A percentile compares a stretch with the other conserved stretches of the same genome.
phyloP scores from a whole-genome alignment of 805 yeast species.

The Lipomyces sp. region DNA sequence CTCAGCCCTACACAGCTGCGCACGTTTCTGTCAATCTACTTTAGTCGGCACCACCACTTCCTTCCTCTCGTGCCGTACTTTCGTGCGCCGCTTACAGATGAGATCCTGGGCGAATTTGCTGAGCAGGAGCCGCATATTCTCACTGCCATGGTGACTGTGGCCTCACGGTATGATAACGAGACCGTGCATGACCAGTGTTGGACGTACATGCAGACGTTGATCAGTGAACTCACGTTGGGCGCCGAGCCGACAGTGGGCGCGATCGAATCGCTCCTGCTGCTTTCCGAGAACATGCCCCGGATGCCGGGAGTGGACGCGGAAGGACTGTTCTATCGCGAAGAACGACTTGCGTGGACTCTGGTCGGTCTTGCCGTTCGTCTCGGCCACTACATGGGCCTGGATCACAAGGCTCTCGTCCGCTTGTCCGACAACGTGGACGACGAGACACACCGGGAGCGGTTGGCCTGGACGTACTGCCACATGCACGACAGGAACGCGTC shows the following conservation, averaged over 20 bases:
- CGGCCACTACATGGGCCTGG: slow-evolving; percentile 30
- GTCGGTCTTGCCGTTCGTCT: slow-evolving; percentile 31
- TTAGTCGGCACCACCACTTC: slow-evolving; percentile 28
- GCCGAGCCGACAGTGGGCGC: slow-evolving; percentile 28
- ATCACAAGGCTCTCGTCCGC: slow-evolving; percentile 29
- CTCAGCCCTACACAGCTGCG: slow-evolving; percentile 23
- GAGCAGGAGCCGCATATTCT: slow-evolving; percentile 13
- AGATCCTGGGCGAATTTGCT: slow-evolving; percentile 12
- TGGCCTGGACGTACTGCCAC: slow-evolving; percentile 32
- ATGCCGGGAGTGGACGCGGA: slow-evolving; percentile 9
- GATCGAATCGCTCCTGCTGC: slow-evolving; percentile 28
- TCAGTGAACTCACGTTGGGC: slow-evolving; percentile 23
- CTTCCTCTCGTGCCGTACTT: slow-evolving; percentile 9
- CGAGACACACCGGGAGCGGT: slow-evolving; percentile 27
- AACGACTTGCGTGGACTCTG: slow-evolving; percentile 29
- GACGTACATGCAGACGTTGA: slow-evolving; percentile 17
- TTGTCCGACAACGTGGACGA: slow-evolving; percentile 20
- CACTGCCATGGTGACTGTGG: slow-evolving; percentile 17
- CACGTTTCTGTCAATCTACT: slow-evolving; percentile 24
- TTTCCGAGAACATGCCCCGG: slow-evolving; percentile 32
- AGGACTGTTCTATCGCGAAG: slow-evolving; percentile 17
- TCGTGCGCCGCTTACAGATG: slow-evolving; percentile 12
- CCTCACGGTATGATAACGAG: slow-evolving; percentile 14
- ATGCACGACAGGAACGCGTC: slow-evolving; percentile 32
- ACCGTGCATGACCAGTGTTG: slow-evolving; percentile 18